Conservation (phyloP, 2,329 filamentous ascomycete species). For the Trichoderma lentiforme region DNA sequence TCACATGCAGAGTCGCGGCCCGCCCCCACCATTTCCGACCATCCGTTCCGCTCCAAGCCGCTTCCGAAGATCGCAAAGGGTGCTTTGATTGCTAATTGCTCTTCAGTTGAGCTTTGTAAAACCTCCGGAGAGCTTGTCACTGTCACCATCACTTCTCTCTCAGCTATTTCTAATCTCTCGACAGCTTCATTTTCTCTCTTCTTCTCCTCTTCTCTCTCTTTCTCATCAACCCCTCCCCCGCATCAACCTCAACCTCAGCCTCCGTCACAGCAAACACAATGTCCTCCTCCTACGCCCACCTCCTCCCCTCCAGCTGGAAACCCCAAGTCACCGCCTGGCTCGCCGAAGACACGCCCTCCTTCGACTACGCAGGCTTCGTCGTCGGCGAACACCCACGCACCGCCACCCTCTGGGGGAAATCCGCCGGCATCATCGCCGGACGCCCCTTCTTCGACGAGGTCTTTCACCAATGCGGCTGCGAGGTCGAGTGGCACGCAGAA, state of each 20-base stretch:
- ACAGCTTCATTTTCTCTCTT: not conserved
- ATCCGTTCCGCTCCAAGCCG: conserved; percentile 8
- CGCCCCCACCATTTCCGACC: conserved; percentile 12
- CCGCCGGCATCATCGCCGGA: conserved; percentile 79
- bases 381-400: conserved; percentile 68
- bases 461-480: conserved; percentile 83
- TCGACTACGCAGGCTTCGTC: conserved; percentile 96
- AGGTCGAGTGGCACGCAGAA: conserved; percentile 79
- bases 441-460: conserved; percentile 95
- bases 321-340: conserved; percentile 79
- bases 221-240: not conserved
- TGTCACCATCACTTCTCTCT: not conserved
- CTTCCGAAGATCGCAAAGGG: not conserved
- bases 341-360: conserved; percentile 91
- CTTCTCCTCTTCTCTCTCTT: not conserved
- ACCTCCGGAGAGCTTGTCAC: not conserved
- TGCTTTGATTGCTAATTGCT: not conserved
- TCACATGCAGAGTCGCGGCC: not conserved
- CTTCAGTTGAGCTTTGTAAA: not conserved
- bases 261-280: not conserved
- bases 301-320: conserved; percentile 85
- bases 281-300: conserved; percentile 50
- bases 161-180: not conserved
- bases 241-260: not conserved
- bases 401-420: conserved; percentile 67